phyloP scores from a whole-genome alignment of 768 basidiomycete genomes.

The Termitomyces sp. region DNA sequence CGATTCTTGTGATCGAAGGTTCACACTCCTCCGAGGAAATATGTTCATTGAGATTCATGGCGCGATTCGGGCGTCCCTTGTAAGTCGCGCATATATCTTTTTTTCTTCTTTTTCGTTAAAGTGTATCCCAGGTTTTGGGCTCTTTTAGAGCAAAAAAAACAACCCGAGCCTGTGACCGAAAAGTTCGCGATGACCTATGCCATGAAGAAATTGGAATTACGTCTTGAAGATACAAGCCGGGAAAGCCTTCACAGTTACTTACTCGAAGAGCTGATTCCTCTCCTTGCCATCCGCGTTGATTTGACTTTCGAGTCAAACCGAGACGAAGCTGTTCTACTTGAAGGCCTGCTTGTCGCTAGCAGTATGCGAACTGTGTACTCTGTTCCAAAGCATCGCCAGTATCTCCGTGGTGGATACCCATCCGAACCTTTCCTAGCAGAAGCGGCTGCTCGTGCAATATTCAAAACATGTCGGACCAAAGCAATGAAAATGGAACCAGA shows the following conservation, averaged over 20 bases:
- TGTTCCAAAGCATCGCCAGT: background rate
- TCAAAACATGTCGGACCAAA: background rate
- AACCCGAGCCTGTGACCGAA: fast-evolving
- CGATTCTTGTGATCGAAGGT: background rate
- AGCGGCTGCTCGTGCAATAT: background rate
- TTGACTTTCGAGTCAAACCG: background rate
- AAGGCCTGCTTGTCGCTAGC: background rate
- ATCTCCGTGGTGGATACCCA: background rate
- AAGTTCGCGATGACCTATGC: background rate
- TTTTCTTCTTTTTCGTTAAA: background rate
- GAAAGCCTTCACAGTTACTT: background rate
- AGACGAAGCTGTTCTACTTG: background rate
- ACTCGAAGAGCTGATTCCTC: background rate
- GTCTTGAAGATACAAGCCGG: background rate
- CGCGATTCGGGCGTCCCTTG: background rate
- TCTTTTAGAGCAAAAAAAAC: background rate
- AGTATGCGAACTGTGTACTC: background rate
- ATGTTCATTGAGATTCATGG: background rate
- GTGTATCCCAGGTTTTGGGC: background rate
- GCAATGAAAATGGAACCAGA: background rate
- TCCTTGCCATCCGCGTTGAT: background rate
- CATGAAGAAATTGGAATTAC: background rate
- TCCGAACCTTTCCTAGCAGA: background rate
- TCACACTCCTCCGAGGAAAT: background rate
- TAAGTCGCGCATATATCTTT: background rate